Conservation (phyloP, 2,329 filamentous ascomycete genomes). For the Colletotrichum godetiae region DNA sequence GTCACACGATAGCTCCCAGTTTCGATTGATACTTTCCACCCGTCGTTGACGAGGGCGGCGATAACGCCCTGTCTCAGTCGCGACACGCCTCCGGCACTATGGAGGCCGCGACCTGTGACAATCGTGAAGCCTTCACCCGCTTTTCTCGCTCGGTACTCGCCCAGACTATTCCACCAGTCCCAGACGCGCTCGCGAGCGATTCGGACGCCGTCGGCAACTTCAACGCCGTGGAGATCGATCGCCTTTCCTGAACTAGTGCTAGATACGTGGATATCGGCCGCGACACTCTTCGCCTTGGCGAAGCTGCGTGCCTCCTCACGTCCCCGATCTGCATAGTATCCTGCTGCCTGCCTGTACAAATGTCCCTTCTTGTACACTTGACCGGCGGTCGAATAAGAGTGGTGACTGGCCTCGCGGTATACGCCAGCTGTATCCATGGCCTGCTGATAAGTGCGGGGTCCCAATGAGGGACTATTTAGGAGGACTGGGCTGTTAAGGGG, state of each 20-base stretch:
- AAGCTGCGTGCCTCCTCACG: slow-evolving; percentile 71
- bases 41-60: slow-evolving; percentile 78
- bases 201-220: slow-evolving; percentile 81
- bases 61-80: slow-evolving; percentile 84
- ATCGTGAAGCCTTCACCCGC: slow-evolving; percentile 73
- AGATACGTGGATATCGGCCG: slow-evolving; percentile 77
- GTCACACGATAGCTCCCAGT: slow-evolving; percentile 78
- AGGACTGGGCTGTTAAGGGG: slow-evolving; percentile 20
- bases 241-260: slow-evolving; percentile 69
- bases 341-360: slow-evolving; percentile 80
- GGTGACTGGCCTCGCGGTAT: slow-evolving; percentile 42
- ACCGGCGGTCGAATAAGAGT: slow-evolving; percentile 51
- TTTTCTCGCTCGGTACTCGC: slow-evolving; percentile 68
- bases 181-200: slow-evolving; percentile 77
- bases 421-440: slow-evolving; percentile 41
- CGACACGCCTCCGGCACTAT: slow-evolving; percentile 81
- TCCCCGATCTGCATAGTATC: slow-evolving; percentile 78
- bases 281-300: slow-evolving; percentile 68
- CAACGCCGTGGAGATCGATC: slow-evolving; percentile 87
- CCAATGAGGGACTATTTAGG: background rate
- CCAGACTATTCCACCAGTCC: slow-evolving; percentile 81
- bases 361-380: slow-evolving; percentile 61
- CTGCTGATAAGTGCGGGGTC: slow-evolving; percentile 23
- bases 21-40: slow-evolving; percentile 83
- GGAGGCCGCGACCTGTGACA: slow-evolving; percentile 83